A percentile compares a stretch with the other conserved stretches of the same genome.
phyloP scores from a whole-genome alignment of 768 basidiomycete species.

The Flagelloscypha sp. region DNA sequence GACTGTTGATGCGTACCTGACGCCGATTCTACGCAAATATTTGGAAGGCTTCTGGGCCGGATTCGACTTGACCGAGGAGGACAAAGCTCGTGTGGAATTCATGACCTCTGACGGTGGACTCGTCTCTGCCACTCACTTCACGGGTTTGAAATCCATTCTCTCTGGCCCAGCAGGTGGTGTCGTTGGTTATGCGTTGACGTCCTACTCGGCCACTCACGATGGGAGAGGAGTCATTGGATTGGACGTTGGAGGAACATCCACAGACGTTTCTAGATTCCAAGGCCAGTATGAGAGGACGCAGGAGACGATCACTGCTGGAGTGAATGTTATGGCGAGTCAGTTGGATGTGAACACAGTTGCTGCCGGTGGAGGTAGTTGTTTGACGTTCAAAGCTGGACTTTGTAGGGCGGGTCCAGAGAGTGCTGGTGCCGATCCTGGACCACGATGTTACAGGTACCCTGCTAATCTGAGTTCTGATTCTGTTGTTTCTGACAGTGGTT shows the following conservation, averaged over 20 bases:
- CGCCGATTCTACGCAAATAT: constrained; percentile 77
- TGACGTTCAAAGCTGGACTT: constrained; percentile 84
- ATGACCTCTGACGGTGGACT: constrained; percentile 94
- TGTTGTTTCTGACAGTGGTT: neutral
- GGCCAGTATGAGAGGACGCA: constrained; percentile 90
- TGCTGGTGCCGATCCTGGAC: constrained; percentile 90
- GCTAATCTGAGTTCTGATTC: neutral
- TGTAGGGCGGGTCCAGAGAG: constrained; percentile 90
- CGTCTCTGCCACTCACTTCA: constrained; percentile 74
- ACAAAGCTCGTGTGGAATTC: constrained; percentile 75
- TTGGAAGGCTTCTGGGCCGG: constrained; percentile 88
- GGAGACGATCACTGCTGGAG: constrained; percentile 92
- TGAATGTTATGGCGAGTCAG: constrained; percentile 87
- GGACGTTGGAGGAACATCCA: constrained; percentile 93
- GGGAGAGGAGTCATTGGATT: too few species aligned
- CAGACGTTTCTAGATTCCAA: constrained; percentile 89
- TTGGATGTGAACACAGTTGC: constrained; percentile 96
- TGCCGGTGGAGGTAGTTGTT: constrained; percentile 87
- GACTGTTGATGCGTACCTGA: constrained; percentile 93
- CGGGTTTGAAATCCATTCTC: constrained; percentile 86
- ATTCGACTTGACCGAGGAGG: constrained; percentile 68
- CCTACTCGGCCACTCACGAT: too few species aligned
- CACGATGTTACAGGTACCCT: constrained; percentile 76
- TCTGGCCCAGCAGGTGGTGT: constrained; percentile 95
- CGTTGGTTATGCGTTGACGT: constrained; percentile 87